phyloP scores from a whole-genome alignment of 768 basidiomycete genomes.

The Rhodotorula kratochvilovae region DNA sequence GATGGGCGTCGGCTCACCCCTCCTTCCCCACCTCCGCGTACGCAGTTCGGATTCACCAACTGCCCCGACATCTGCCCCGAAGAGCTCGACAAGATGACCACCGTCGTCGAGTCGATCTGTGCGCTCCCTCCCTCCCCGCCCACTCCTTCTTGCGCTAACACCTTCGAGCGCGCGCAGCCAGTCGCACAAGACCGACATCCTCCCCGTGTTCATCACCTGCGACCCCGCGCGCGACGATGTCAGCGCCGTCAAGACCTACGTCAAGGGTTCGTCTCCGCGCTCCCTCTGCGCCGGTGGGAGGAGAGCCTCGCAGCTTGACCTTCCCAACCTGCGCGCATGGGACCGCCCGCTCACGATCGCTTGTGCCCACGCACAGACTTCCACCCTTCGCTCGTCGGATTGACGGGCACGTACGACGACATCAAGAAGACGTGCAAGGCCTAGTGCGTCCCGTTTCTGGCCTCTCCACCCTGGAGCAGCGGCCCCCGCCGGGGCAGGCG shows the following conservation, averaged over 20 bases:
- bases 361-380: slow-evolving; percentile 61
- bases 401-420: slow-evolving; percentile 77
- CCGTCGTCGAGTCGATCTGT: slow-evolving; percentile 69
- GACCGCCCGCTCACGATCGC: not conserved
- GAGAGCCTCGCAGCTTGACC: not conserved
- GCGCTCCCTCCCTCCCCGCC: slow-evolving; percentile 43
- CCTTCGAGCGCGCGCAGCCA: slow-evolving; percentile 53
- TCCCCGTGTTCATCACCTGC: slow-evolving; percentile 90
- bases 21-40: no score
- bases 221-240: slow-evolving; percentile 87
- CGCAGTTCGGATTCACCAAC: slow-evolving; percentile 95
- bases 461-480: not conserved
- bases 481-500: no score
- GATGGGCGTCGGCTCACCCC: not conserved
- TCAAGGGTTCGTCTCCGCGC: slow-evolving; percentile 44
- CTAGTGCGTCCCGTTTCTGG: slow-evolving; percentile 51
- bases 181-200: slow-evolving; percentile 62
- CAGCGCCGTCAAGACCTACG: slow-evolving; percentile 51
- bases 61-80: slow-evolving; percentile 99
- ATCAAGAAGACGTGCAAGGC: slow-evolving; percentile 87
- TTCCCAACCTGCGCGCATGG: not conserved
- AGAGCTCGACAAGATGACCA: slow-evolving; percentile 90
- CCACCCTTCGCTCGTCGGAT: slow-evolving; percentile 80
- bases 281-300: not conserved
- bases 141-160: not conserved